Evolutionary conservation across 805 yeast species (phyloP), one percentile per base, ranked within the genome.

Genomic region (Candida coquimbonensis): DNA sequence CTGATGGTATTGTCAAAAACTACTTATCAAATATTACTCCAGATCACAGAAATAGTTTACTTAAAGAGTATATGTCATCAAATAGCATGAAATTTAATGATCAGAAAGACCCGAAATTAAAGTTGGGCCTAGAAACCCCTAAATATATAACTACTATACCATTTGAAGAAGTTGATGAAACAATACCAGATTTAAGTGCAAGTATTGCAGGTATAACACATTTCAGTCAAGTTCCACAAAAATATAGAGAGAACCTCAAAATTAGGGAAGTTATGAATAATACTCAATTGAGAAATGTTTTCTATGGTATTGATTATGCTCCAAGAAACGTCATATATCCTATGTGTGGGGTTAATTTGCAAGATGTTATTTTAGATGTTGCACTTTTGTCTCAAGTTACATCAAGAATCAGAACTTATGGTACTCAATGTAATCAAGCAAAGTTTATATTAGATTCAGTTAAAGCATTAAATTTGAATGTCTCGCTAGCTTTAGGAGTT

Each of bases 371-470:
- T 39, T 60, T 74, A 19, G 90, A 84, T 52, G 52, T 83, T 24
- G 79, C 80, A 0, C 55, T 73, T 11, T 51, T 84, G 9, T 78
- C 88, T 0, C 76, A 70, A 27, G 69, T 82, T 0, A 83, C 90
- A 0, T 69, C 72, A 0, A 73, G 78, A 49, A 59, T 84, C 9
- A 66, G 82, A 51, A 70, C 77, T 1, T 79, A 77, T 51, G 83
- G 86, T 0, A 73, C 80, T 44, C 83, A 78, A 50, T 82, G 89
- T 51, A 59, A 70, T 33, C 87, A 81, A 56, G 72, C 74, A 0
- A 73, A 69, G 12, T 59, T 62, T 33, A 73, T 81, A 12, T 60
- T 83, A 39, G 73, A 74, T 11, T 74, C 87, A 0, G 75, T 84
- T 11, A 57, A 64, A 36, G 69, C 68, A 4, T 60, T 80, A 43